Percentiles rank a stretch among this genome's conserved stretches.
Conservation (phyloP, 2,329 filamentous ascomycete genomes). For the Rachicladosporium sp. region DNA sequence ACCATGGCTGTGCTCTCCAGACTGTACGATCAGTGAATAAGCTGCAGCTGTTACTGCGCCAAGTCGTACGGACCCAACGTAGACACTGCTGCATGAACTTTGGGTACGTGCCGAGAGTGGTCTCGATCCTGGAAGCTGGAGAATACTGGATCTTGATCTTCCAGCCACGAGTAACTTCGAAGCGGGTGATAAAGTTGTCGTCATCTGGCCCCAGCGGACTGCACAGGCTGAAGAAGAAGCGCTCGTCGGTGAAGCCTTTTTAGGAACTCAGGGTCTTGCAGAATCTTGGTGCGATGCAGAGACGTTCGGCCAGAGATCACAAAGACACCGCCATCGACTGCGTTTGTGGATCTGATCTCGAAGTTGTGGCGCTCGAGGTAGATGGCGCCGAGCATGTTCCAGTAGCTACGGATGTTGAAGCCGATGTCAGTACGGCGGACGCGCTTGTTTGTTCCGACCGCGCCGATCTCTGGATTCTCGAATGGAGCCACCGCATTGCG, state of each 20-base stretch:
- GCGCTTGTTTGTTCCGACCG: slow-evolving; percentile 83
- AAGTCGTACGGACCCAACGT: slow-evolving; percentile 93
- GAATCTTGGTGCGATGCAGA: slow-evolving; percentile 78
- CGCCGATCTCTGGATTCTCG: slow-evolving; percentile 70
- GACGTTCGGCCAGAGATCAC: slow-evolving; percentile 93
- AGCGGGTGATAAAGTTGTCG: slow-evolving; percentile 95
- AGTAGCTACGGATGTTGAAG: slow-evolving; percentile 38
- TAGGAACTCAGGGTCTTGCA: slow-evolving; percentile 74
- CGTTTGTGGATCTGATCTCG: slow-evolving; percentile 89
- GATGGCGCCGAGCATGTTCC: slow-evolving; percentile 80
- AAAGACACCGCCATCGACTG: slow-evolving; percentile 89
- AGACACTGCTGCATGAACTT: slow-evolving; percentile 91
- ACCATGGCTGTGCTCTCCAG: slow-evolving; percentile 33
- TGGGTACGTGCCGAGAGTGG: slow-evolving; percentile 75
- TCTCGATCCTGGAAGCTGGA: slow-evolving; percentile 78
- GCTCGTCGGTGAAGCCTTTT: slow-evolving; percentile 13
- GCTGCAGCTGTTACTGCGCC: slow-evolving; percentile 91
- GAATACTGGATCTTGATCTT: slow-evolving; percentile 95
- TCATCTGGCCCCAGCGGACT: slow-evolving; percentile 50
- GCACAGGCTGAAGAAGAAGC: too few relatives aligned
- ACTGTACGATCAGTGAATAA: slow-evolving; percentile 72
- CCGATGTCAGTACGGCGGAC: slow-evolving; percentile 56
- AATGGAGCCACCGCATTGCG: slow-evolving; percentile 91
- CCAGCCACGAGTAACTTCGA: slow-evolving; percentile 84
- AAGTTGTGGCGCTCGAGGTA: slow-evolving; percentile 94